A percentile compares a stretch with the other conserved stretches of the same genome.
Evolutionary conservation across 2,329 filamentous ascomycete species (phyloP).

Genomic region (Penicillium sp.): DNA sequence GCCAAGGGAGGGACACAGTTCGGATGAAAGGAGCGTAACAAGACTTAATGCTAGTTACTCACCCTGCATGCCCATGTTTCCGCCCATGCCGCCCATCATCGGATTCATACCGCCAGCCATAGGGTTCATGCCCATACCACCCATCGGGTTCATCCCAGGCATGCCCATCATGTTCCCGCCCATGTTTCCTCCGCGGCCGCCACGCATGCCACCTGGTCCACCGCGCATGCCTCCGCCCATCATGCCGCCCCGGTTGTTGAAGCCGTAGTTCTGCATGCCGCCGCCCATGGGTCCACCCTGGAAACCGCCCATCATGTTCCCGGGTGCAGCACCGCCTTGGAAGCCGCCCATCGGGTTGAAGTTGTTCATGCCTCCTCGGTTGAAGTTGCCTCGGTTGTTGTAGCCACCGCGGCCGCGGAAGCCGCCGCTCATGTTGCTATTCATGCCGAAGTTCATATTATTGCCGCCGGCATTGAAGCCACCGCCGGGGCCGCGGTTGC

Average conservation of each 20-base stretch:
- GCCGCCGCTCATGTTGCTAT: slow-evolving; percentile 44
- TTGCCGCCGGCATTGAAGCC: slow-evolving; percentile 41
- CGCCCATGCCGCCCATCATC: slow-evolving; percentile 52
- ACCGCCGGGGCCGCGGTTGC: slow-evolving; percentile 51
- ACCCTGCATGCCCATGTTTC: slow-evolving; percentile 52
- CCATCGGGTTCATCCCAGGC: slow-evolving; percentile 53
- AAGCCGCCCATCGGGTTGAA: slow-evolving; percentile 51
- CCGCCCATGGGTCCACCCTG: slow-evolving; percentile 46
- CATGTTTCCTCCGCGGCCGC: slow-evolving; percentile 59
- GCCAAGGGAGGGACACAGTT: slow-evolving; percentile 11
- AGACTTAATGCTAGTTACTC: slow-evolving; percentile 19
- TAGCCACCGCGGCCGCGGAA: slow-evolving; percentile 53
- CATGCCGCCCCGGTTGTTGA: slow-evolving; percentile 54
- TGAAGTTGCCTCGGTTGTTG: slow-evolving; percentile 31
- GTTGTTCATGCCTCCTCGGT: slow-evolving; percentile 24
- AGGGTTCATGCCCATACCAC: slow-evolving; percentile 53
- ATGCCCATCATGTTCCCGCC: slow-evolving; percentile 55
- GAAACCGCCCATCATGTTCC: slow-evolving; percentile 49
- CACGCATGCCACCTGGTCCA: slow-evolving; percentile 57
- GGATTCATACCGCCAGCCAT: slow-evolving; percentile 59
- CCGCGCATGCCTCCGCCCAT: slow-evolving; percentile 54
- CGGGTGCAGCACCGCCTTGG: slow-evolving; percentile 44
- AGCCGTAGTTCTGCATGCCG: slow-evolving; percentile 52
- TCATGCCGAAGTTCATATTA: slow-evolving; percentile 44
- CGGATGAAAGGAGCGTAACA: neutral